Evolutionary conservation across 1,139 yeast species (phyloP), one percentile per base, ranked within the genome.

Genomic region (Meyerozyma sp.): DNA sequence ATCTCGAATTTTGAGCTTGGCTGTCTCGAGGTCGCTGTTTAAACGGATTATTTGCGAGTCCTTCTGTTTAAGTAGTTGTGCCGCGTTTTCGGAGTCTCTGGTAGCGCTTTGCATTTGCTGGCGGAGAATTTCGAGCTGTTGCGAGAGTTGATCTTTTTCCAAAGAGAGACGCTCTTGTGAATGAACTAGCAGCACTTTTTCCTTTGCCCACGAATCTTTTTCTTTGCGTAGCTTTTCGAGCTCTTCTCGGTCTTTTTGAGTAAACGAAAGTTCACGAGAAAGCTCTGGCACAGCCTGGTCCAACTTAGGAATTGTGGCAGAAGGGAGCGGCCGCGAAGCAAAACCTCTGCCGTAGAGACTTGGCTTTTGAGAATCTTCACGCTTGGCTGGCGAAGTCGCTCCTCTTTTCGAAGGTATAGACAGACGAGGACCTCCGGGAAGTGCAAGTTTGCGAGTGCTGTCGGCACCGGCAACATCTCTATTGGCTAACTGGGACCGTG

Each of bases 371-470:
- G 53, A 48, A 42, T 59, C 59, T 41, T 62, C 61, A 26, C 77
- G 63, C 51, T 81, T 82, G 26, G 79, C 73, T 0, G 90, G 90
- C 0, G 89, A 82, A 0, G 85, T 68, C 0, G 89, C 85, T 0
- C 76, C 71, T 49, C 91, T 68, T 52, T 84, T 84, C 2, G 84
- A 68, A 2, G 89, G 90, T 13, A 83, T 66, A 52, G 51, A 72
- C 49, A 11, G 37, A 8, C 26, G 25, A 36, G 45, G 1, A 29
- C 18, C n/a, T 9, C 23, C 18, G 6, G 28, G 45, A 28, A 8
- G 45, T 6, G 32, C 41, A 27, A 8, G 50, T 36, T 29, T 43
- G 45, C 8, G 32, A 37, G 26, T 6, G 49, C 36, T 29, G 40
- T 20, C 53, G 42, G 10, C 44, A 41, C n/a, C 56, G 21, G 49